phyloP scores from a whole-genome alignment of 2,329 filamentous ascomycete species.

The Tympanopsis confertula region DNA sequence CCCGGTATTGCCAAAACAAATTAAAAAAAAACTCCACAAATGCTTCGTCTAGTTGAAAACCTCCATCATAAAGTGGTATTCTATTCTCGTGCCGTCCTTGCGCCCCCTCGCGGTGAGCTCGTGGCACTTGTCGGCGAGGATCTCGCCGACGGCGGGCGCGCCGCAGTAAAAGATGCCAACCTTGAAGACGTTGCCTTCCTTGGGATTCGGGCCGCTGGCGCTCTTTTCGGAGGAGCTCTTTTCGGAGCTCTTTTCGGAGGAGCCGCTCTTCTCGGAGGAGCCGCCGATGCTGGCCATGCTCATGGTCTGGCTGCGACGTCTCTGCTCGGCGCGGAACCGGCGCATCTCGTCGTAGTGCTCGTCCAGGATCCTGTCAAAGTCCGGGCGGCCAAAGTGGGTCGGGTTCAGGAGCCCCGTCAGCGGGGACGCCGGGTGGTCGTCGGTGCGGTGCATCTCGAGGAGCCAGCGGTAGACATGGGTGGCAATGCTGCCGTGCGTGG shows the following conservation, averaged over 20 bases:
- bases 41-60: slow-evolving; percentile 35
- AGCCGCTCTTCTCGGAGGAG: not conserved
- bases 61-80: slow-evolving; percentile 47
- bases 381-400: slow-evolving; percentile 40
- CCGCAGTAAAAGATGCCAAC: slow-evolving; percentile 47
- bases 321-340: slow-evolving; percentile 12
- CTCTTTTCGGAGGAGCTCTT: slow-evolving; percentile 2
- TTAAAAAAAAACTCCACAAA: too few species aligned
- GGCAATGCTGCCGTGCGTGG: slow-evolving; percentile 37
- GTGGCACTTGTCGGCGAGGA: slow-evolving; percentile 39
- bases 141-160: slow-evolving; percentile 39
- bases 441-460: slow-evolving; percentile 41
- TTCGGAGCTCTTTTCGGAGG: too few species aligned
- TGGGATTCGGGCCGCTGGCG: slow-evolving; percentile 5
- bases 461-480: slow-evolving; percentile 43
- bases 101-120: slow-evolving; percentile 35
- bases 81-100: slow-evolving; percentile 35
- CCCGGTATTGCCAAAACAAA: too few species aligned
- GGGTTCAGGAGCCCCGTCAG: slow-evolving; percentile 40
- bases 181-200: slow-evolving; percentile 24
- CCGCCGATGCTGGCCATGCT: not conserved
- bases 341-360: slow-evolving; percentile 41
- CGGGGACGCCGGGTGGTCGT: slow-evolving; percentile 34
- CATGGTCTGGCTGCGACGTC: slow-evolving; percentile 1
- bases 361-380: slow-evolving; percentile 38